Conservation (phyloP, 2,329 filamentous ascomycete genomes). For the Apiospora pterosperma region DNA sequence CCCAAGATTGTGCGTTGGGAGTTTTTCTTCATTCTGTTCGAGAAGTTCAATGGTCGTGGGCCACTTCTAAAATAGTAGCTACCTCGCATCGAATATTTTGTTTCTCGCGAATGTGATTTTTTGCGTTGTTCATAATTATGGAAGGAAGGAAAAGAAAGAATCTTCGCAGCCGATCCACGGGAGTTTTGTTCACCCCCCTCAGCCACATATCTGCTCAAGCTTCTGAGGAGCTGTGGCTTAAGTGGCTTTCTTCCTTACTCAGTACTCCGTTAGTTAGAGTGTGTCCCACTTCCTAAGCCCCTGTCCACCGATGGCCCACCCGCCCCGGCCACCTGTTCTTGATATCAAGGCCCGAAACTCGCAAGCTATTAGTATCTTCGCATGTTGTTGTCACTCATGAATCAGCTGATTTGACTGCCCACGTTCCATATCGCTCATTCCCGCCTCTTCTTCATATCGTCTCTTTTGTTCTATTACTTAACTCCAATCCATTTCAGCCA, state of each 20-base stretch:
- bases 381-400: neutral
- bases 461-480: neutral
- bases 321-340: neutral
- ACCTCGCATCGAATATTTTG: conserved; percentile 44
- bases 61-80: conserved; percentile 28
- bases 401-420: neutral
- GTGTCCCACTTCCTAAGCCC: neutral
- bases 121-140: conserved; percentile 45
- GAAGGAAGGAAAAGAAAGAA: conserved; percentile 23
- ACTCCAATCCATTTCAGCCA: conserved; percentile 7
- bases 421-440: neutral
- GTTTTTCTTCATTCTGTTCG: conserved; percentile 51
- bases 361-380: neutral
- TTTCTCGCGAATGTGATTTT: conserved; percentile 44
- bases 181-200: neutral
- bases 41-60: conserved; percentile 48
- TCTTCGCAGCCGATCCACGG: neutral
- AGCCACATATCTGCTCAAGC: neutral
- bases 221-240: neutral
- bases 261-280: no score
- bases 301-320: neutral
- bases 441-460: conserved; percentile 4
- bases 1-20: conserved; percentile 54
- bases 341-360: neutral
- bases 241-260: no score